Evolutionary conservation across 495 filamentous ascomycete genomes (phyloP).

Genomic region (Cryomyces minteri): DNA sequence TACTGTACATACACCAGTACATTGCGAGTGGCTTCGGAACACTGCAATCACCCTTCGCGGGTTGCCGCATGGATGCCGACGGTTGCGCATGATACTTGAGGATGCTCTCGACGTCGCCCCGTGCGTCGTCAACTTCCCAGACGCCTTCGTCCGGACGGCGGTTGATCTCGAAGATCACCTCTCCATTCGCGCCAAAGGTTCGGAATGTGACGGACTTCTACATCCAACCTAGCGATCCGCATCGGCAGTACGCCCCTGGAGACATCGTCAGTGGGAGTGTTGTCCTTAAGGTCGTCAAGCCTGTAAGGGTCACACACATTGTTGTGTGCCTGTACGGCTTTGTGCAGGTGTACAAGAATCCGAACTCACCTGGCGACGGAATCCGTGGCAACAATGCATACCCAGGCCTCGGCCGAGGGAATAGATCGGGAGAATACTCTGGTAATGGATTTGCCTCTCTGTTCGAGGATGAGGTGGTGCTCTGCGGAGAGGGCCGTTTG

Average conservation of each 20-base stretch:
- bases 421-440: slow-evolving; percentile 47
- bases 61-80: too few relatives aligned
- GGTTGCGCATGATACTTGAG: too few relatives aligned
- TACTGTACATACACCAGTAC: too few relatives aligned
- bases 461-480: slow-evolving; percentile 77
- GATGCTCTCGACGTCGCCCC: too few relatives aligned
- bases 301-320: slow-evolving; percentile 77
- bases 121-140: background rate
- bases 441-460: slow-evolving; percentile 70
- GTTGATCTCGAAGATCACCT: slow-evolving; percentile 38
- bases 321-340: slow-evolving; percentile 74
- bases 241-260: slow-evolving; percentile 62
- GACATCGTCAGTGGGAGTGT: slow-evolving; percentile 56
- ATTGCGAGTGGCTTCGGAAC: too few relatives aligned
- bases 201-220: slow-evolving; percentile 71
- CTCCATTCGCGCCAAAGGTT: slow-evolving; percentile 39
- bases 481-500: slow-evolving; percentile 80
- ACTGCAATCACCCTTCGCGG: too few relatives aligned
- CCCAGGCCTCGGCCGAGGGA: slow-evolving; percentile 32
- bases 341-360: slow-evolving; percentile 72
- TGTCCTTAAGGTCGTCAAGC: slow-evolving; percentile 59
- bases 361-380: slow-evolving; percentile 43
- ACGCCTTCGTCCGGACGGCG: slow-evolving; percentile 17
- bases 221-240: slow-evolving; percentile 65
- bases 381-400: slow-evolving; percentile 19